A percentile compares a stretch with the other conserved stretches of the same genome.
Evolutionary conservation across 2,329 filamentous ascomycete species (phyloP).

Genomic region (Juglanconis sp.): DNA sequence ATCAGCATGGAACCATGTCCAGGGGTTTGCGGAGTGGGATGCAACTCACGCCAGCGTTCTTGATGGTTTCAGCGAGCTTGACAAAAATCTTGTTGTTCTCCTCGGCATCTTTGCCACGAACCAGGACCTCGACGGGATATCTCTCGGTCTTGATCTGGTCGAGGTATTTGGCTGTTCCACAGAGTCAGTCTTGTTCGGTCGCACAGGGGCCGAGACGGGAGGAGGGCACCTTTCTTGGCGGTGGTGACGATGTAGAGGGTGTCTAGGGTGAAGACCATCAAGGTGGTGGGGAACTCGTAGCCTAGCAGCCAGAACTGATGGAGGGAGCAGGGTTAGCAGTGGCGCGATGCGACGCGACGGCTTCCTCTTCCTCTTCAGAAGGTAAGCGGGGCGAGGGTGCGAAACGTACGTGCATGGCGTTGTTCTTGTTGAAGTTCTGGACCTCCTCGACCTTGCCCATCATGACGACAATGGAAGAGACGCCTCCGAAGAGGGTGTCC

Average conservation of each 20-base stretch:
- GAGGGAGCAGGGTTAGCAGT: constrained; percentile 4
- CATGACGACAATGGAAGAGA: constrained; percentile 79
- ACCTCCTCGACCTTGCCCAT: constrained; percentile 94
- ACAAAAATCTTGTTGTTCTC: constrained; percentile 89
- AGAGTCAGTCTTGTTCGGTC: constrained; percentile 29
- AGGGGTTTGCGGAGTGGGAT: not conserved
- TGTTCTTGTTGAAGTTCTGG: constrained; percentile 89
- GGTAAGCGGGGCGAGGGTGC: not conserved
- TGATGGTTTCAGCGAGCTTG: constrained; percentile 81
- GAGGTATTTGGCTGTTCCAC: constrained; percentile 74
- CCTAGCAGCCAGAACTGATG: constrained; percentile 92
- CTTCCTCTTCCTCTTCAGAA: not conserved
- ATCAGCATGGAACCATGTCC: not conserved
- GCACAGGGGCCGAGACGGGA: not conserved
- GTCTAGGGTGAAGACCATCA: constrained; percentile 89
- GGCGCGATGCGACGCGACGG: not conserved
- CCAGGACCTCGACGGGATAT: constrained; percentile 85
- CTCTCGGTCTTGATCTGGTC: constrained; percentile 90
- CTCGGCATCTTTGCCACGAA: constrained; percentile 86
- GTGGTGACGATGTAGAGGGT: constrained; percentile 91
- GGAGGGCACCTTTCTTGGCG: constrained; percentile 78
- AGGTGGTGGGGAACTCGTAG: constrained; percentile 95
- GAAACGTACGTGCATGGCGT: constrained; percentile 78
- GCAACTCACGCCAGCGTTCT: constrained; percentile 72
- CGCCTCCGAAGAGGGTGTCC: constrained; percentile 81